Conservation (phyloP, 2,329 filamentous ascomycete genomes). For the Apiospora sp. region DNA sequence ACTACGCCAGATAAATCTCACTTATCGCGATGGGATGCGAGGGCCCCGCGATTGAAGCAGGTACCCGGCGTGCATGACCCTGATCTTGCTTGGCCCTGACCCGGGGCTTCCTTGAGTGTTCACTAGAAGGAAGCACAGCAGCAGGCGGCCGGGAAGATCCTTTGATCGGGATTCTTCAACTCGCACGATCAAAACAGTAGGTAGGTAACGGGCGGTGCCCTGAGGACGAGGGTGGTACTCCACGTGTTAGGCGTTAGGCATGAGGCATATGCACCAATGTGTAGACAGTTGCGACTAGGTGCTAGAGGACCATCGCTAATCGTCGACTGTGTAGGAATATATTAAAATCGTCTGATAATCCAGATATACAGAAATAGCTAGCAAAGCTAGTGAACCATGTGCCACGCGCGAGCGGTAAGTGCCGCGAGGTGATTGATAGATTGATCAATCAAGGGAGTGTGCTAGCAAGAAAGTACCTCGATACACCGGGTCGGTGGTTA, state of each 20-base stretch:
- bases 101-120: background rate
- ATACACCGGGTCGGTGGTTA: background rate
- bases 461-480: no score
- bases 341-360: constrained; percentile 6
- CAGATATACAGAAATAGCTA: background rate
- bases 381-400: constrained; percentile 9
- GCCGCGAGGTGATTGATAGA: background rate
- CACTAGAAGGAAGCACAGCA: background rate
- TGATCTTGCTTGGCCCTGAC: background rate
- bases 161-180: background rate
- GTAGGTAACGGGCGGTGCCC: background rate
- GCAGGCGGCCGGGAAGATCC: background rate
- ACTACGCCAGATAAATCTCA: background rate
- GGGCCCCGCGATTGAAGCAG: background rate
- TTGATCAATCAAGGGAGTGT: background rate
- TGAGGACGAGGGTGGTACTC: background rate
- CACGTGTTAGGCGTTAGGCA: no score
- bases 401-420: constrained; percentile 11
- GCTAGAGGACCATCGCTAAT: background rate
- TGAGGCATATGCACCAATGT: background rate
- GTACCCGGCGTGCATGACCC: background rate
- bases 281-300: background rate
- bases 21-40: background rate
- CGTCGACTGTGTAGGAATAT: background rate
- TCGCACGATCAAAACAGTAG: background rate